These are phyloP conservation scores for Pythium aquatile DNA, from an alignment of 352 stramenopile species.

Conservation along the genomic window DNA sequence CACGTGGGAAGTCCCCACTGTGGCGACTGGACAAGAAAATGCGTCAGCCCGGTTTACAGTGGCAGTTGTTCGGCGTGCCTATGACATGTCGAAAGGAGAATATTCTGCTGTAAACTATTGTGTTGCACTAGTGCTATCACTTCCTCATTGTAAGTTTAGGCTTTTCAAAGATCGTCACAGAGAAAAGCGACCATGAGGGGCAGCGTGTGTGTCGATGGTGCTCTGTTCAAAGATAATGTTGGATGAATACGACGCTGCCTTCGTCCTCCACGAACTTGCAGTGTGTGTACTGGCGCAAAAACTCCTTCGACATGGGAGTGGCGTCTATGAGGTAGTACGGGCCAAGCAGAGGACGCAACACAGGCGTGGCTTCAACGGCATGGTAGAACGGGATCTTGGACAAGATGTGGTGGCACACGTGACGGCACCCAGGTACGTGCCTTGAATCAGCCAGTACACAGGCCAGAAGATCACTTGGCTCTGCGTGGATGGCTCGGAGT, in stretches of 20 bases:
- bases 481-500: constrained; percentile 45
- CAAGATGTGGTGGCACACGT: constrained; percentile 99
- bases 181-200: no score
- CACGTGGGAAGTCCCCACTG: no score
- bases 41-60: no score
- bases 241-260: constrained; percentile 90
- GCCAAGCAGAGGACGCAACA: constrained; percentile 91
- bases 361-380: constrained; percentile 92
- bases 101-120: no score
- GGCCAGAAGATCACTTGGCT: constrained; percentile 60
- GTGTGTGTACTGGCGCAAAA: constrained; percentile 92
- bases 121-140: no score
- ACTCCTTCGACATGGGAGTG: constrained; percentile 83
- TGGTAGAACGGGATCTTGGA: constrained; percentile 99
- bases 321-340: constrained; percentile 96
- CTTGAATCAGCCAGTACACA: constrained; percentile 97
- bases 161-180: no score
- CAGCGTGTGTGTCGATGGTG: no score
- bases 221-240: constrained; percentile 34
- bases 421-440: constrained; percentile 96
- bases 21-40: no score
- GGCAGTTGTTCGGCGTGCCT: no score
- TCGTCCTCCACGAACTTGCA: constrained; percentile 95
- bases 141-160: no score
- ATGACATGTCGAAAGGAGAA: no score